Evolutionary conservation across 1,139 yeast genomes (phyloP).

Genomic region (Saccharomycopsis crataegensis): DNA sequence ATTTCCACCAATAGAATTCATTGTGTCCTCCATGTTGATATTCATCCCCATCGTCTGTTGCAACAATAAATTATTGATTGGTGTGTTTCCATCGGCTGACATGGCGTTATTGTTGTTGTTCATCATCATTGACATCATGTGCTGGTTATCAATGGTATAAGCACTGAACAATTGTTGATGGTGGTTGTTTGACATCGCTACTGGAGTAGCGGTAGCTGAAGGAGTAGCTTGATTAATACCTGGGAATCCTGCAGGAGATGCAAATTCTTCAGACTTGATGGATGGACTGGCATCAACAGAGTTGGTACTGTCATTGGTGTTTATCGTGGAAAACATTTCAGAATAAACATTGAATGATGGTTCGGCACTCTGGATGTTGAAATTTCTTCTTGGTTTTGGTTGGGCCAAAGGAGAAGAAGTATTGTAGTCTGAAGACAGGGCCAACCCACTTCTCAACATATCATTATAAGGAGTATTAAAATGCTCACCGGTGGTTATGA

Average conservation of each 20-base stretch:
- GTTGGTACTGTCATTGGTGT: background rate
- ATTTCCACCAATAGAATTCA: background rate
- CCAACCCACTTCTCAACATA: constrained; percentile 9
- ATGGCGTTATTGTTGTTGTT: background rate
- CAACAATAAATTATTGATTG: background rate
- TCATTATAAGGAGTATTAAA: constrained; percentile 4
- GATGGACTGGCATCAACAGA: background rate
- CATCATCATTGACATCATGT: background rate
- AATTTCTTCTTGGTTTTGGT: constrained; percentile 14
- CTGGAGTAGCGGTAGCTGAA: background rate
- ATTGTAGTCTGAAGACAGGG: constrained; percentile 1
- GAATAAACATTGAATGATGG: constrained; percentile 29
- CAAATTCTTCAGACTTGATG: constrained; percentile 1
- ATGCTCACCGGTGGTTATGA: constrained; percentile 14
- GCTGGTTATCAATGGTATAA: background rate
- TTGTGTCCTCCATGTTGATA: background rate
- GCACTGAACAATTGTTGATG: background rate
- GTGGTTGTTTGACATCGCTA: background rate
- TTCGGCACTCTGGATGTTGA: constrained; percentile 27
- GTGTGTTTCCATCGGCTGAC: background rate
- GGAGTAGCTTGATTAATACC: background rate
- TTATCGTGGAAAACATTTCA: no score
- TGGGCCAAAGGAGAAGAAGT: constrained; percentile 11
- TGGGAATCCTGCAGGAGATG: constrained; percentile 5
- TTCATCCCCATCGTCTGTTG: background rate